phyloP scores from a whole-genome alignment of 495 filamentous ascomycete species.

The Mycothermus thermophilus region DNA sequence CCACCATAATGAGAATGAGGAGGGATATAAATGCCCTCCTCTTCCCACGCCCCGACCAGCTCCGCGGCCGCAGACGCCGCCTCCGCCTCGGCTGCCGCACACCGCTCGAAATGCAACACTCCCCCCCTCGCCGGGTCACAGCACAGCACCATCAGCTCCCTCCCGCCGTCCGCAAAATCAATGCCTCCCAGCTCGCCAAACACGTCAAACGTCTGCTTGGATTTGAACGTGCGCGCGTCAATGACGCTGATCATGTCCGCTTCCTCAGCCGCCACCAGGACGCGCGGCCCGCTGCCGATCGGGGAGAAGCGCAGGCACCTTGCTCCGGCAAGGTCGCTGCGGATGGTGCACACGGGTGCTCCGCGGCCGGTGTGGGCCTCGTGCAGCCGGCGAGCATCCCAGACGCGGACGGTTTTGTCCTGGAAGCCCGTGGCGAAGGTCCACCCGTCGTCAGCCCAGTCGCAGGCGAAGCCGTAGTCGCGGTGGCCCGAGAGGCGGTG shows the following conservation, averaged over 20 bases:
- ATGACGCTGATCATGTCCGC: constrained; percentile 73
- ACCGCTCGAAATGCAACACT: constrained; percentile 61
- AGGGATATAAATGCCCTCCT: not conserved
- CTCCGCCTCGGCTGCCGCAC: too few relatives aligned
- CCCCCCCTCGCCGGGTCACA: constrained; percentile 65
- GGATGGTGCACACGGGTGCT: constrained; percentile 44
- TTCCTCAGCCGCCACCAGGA: constrained; percentile 68
- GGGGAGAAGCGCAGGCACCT: constrained; percentile 72
- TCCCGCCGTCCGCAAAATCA: constrained; percentile 57
- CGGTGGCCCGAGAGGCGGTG: constrained; percentile 51
- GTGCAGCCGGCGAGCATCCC: constrained; percentile 66
- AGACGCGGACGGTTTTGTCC: constrained; percentile 72
- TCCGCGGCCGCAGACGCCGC: too few relatives aligned
- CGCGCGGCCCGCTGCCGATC: constrained; percentile 54
- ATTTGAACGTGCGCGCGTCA: constrained; percentile 52
- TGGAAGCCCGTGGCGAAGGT: constrained; percentile 86
- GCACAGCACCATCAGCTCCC: constrained; percentile 58
- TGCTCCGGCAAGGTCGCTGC: constrained; percentile 64
- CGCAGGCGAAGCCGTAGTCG: constrained; percentile 80
- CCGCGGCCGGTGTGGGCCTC: constrained; percentile 29
- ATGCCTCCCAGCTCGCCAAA: constrained; percentile 79
- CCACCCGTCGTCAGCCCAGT: constrained; percentile 80
- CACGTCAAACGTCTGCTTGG: constrained; percentile 65
- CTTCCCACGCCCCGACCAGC: not conserved
- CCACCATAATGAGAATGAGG: too few relatives aligned